Conservation (phyloP, 345 rosid species). For the Brassica cretica region DNA sequence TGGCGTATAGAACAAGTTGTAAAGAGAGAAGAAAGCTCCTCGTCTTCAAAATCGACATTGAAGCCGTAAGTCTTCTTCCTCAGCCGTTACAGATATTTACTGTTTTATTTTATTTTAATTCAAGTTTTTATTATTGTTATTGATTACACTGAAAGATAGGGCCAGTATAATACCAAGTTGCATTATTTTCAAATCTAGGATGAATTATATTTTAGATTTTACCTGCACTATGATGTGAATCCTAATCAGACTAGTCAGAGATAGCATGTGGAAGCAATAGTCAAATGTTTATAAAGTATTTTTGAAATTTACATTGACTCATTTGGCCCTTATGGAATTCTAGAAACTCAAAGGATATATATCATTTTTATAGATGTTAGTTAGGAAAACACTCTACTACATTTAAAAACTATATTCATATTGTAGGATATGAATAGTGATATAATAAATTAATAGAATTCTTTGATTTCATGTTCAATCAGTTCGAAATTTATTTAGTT, state of each 20-base stretch:
- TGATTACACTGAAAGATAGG: constrained; percentile 34
- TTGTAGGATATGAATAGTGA: no score
- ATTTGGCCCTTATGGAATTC: not conserved
- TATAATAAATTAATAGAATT: not conserved
- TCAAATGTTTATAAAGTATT: constrained; percentile 27
- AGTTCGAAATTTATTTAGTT: not conserved
- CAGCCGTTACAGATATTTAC: constrained; percentile 22
- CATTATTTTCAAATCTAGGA: constrained; percentile 27
- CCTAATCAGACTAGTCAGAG: constrained; percentile 33
- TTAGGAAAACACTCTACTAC: not conserved
- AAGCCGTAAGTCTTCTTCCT: constrained; percentile 71
- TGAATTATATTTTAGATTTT: constrained; percentile 10
- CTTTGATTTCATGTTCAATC: not conserved
- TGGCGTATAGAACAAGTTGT: constrained; percentile 85
- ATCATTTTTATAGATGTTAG: not conserved
- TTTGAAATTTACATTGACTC: not conserved
- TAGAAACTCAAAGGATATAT: not conserved
- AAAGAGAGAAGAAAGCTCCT: constrained; percentile 87
- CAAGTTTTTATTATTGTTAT: not conserved
- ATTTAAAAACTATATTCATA: not conserved
- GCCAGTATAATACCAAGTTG: constrained; percentile 30
- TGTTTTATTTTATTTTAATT: not conserved
- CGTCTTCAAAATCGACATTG: constrained; percentile 92
- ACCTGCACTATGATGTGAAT: constrained; percentile 11
- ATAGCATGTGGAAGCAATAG: constrained; percentile 32